Evolutionary conservation across 208 protist genomes (phyloP).

Genomic region (Angomonas deanei): DNA sequence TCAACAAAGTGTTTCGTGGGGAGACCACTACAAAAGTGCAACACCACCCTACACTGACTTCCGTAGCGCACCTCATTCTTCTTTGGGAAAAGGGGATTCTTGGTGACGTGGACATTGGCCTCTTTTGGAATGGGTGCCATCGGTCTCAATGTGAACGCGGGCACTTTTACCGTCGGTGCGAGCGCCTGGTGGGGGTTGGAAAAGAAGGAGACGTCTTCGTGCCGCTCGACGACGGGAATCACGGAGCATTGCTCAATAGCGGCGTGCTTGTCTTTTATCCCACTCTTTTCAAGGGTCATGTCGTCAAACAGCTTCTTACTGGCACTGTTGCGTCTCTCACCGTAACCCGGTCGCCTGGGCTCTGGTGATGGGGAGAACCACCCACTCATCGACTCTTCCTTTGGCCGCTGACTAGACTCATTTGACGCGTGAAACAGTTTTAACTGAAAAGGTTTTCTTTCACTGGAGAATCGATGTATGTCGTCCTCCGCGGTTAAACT

Average conservation of each 20-base stretch:
- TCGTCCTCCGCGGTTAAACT: not conserved
- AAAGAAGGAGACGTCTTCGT: not conserved
- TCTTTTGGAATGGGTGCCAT: not conserved
- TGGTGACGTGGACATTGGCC: not conserved
- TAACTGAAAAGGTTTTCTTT: no score
- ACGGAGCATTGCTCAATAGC: not conserved
- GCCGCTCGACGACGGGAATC: not conserved
- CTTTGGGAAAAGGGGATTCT: not conserved
- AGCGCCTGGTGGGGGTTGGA: not conserved
- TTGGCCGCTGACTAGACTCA: not conserved
- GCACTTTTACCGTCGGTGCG: not conserved
- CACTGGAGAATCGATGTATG: no score
- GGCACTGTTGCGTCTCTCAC: not conserved
- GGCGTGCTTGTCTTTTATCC: not conserved
- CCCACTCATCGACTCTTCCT: not conserved
- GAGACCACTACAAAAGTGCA: not conserved
- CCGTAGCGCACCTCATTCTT: not conserved
- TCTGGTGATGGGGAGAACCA: conserved; percentile 24
- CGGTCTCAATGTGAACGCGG: not conserved
- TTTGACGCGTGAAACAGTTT: no score
- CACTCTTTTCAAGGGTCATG: not conserved
- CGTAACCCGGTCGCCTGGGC: conserved; percentile 9
- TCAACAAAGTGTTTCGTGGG: not conserved
- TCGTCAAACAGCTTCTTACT: not conserved
- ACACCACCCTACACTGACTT: not conserved